Conservation (phyloP, 192 early-diverging fungal species). For the Endogone sp. region DNA sequence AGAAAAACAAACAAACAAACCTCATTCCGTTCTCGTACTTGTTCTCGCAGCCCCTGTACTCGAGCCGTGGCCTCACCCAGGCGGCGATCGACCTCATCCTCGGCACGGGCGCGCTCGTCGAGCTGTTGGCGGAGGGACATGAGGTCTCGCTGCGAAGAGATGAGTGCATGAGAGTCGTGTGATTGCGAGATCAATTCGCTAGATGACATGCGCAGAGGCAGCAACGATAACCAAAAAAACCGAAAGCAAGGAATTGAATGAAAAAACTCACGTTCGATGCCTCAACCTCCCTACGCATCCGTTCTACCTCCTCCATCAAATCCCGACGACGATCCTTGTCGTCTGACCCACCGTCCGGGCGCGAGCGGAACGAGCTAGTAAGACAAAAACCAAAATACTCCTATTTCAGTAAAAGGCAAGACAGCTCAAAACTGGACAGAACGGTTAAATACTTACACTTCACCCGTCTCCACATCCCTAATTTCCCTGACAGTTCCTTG, state of each 20-base stretch:
- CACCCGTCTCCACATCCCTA: not conserved
- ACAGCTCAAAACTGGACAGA: too few species aligned
- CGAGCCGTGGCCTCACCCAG: conserved; percentile 10
- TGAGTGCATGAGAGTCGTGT: not conserved
- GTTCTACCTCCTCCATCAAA: conserved; percentile 18
- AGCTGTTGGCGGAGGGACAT: not conserved
- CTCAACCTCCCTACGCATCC: not conserved
- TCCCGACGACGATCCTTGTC: not conserved
- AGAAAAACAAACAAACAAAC: conserved; percentile 6
- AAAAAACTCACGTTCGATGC: not conserved
- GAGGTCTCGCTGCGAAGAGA: not conserved
- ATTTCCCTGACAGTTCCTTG: not conserved
- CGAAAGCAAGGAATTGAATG: not conserved
- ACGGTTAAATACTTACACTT: not conserved
- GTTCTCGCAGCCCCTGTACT: conserved; percentile 20
- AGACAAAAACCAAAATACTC: not conserved
- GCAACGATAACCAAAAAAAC: too few species aligned
- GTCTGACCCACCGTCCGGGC: conserved; percentile 21
- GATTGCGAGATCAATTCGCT: not conserved
- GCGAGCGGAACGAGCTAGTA: not conserved
- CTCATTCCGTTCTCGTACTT: conserved; percentile 34
- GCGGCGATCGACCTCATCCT: conserved; percentile 23
- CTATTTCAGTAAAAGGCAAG: not conserved
- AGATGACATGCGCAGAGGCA: not conserved
- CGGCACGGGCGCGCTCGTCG: conserved; percentile 8